These are phyloP conservation scores for Vigna reflexopilosa DNA, from an alignment of 306 rosid species.

Conservation along the genomic window DNA sequence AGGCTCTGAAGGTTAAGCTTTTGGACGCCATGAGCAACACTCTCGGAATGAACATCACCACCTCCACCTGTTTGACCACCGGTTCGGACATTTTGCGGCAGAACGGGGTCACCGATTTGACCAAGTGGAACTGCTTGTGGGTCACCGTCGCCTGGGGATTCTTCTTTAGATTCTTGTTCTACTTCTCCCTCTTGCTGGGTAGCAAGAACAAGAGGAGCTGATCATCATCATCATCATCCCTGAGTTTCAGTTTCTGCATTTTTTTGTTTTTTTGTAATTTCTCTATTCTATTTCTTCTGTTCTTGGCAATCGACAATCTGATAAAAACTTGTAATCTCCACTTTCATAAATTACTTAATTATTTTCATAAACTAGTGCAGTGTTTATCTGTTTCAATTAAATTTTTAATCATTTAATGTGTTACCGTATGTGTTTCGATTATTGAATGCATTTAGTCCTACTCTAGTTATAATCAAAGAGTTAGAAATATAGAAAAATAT, in stretches of 20 bases:
- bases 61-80: slow-evolving; percentile 80
- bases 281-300: not conserved
- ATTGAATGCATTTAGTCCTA: too few species aligned
- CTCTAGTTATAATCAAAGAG: too few species aligned
- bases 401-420: not conserved
- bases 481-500: too few species aligned
- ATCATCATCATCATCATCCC: not conserved
- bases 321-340: not conserved
- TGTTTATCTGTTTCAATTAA: not conserved
- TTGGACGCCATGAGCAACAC: slow-evolving; percentile 71
- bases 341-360: not conserved
- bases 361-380: not conserved
- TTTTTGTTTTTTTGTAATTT: too few species aligned
- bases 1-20: slow-evolving; percentile 60
- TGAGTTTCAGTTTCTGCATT: slow-evolving; percentile 6
- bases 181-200: slow-evolving; percentile 70
- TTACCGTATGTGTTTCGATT: too few species aligned
- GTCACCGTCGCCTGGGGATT: slow-evolving; percentile 94
- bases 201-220: slow-evolving; percentile 95
- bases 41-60: slow-evolving; percentile 63
- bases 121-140: slow-evolving; percentile 87
- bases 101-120: slow-evolving; percentile 73
- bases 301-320: not conserved
- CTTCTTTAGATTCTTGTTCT: slow-evolving; percentile 86
- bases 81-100: slow-evolving; percentile 75